These are phyloP conservation scores for Mycena alexandri DNA, from an alignment of 768 basidiomycete species.

Conservation along the genomic window DNA sequence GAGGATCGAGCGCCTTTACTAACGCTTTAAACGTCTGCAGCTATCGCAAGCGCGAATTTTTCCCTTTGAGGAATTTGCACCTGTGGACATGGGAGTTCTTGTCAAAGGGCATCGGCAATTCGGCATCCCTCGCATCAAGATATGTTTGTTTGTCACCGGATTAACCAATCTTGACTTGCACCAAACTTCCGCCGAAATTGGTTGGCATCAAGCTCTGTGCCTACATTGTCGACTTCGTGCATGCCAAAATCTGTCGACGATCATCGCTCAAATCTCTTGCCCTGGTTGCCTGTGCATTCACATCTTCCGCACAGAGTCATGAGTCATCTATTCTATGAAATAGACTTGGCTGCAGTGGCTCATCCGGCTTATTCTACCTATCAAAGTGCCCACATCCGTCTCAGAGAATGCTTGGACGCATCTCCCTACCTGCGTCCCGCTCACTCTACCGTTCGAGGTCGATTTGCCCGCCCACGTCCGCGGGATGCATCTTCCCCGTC, in stretches of 20 bases:
- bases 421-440: neutral
- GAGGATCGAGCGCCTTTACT: neutral
- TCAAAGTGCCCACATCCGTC: neutral
- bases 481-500: neutral
- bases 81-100: slow-evolving; percentile 6
- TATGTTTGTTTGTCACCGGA: neutral
- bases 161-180: too few relatives aligned
- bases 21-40: slow-evolving; percentile 7
- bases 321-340: neutral
- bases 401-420: neutral
- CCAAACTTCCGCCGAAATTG: too few relatives aligned
- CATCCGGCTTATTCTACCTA: neutral
- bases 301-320: slow-evolving; percentile 1
- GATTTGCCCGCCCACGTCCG: neutral
- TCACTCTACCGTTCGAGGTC: neutral
- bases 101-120: neutral
- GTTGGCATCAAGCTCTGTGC: too few relatives aligned
- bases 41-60: slow-evolving; percentile 1
- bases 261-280: slow-evolving; percentile 43
- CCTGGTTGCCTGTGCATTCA: slow-evolving; percentile 42
- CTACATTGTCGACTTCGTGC: slow-evolving; percentile 46
- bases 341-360: neutral
- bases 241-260: slow-evolving; percentile 41
- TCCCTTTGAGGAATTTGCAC: neutral
- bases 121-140: neutral